A percentile compares a stretch with the other conserved stretches of the same genome.
Conservation (phyloP, 306 rosid species). For the Prunus persica region DNA sequence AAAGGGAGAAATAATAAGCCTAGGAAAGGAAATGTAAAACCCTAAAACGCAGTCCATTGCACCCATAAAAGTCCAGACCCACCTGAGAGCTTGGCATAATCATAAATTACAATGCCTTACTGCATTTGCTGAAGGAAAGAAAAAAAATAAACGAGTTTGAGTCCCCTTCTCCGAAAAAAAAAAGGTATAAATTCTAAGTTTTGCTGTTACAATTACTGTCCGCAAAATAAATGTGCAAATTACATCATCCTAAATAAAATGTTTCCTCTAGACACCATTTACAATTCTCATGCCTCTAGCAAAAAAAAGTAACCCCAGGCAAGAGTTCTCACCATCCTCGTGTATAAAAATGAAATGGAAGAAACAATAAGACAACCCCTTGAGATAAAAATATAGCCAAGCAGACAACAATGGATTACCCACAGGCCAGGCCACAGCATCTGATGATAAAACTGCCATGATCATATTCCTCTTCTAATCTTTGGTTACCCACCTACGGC, state of each 20-base stretch:
- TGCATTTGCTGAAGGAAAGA: not conserved
- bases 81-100: too few relatives aligned
- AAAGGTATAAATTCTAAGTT: not conserved
- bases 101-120: too few relatives aligned
- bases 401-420: not conserved
- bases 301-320: not conserved
- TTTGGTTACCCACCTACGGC: constrained; percentile 88
- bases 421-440: not conserved
- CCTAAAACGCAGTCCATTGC: too few relatives aligned
- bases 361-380: not conserved
- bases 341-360: not conserved
- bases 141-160: not conserved
- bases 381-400: not conserved
- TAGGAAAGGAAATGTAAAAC: too few relatives aligned
- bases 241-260: constrained; percentile 6
- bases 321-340: not conserved
- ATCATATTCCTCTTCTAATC: constrained; percentile 43
- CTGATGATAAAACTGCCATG: not conserved
- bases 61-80: too few relatives aligned
- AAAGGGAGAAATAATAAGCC: too few relatives aligned
- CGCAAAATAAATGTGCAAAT: not conserved
- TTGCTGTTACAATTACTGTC: not conserved
- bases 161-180: not conserved
- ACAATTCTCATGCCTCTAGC: not conserved
- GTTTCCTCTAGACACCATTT: constrained; percentile 6